These are phyloP conservation scores for Paramyrothecium sp. DNA, from an alignment of 2,329 filamentous ascomycete species.

Conservation along the genomic window DNA sequence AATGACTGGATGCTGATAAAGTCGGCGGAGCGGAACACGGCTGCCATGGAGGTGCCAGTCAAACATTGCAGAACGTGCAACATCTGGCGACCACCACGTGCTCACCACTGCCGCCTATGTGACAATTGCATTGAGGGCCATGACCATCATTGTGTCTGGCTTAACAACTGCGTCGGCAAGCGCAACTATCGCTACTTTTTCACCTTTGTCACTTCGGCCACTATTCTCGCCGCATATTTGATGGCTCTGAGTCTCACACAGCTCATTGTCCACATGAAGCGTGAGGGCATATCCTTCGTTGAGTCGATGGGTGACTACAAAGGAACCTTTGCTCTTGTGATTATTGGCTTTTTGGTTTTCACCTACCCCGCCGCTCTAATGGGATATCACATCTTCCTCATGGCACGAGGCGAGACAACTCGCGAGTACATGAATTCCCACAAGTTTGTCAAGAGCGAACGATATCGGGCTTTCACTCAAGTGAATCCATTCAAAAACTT, in stretches of 20 bases:
- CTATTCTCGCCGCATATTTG: conserved; percentile 73
- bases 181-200: conserved; percentile 99
- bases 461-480: conserved; percentile 87
- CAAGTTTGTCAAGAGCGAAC: conserved; percentile 89
- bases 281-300: conserved; percentile 65
- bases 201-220: conserved; percentile 79
- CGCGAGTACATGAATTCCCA: conserved; percentile 94
- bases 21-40: conserved; percentile 69
- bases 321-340: conserved; percentile 83
- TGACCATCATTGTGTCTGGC: conserved; percentile 98
- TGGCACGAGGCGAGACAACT: conserved; percentile 89
- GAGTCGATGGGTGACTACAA: conserved; percentile 68
- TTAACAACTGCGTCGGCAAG: conserved; percentile 96
- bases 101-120: conserved; percentile 94
- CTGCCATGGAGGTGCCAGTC: conserved; percentile 95
- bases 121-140: conserved; percentile 97
- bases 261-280: conserved; percentile 68
- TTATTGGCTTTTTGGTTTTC: conserved; percentile 74
- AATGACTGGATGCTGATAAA: conserved; percentile 95
- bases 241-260: conserved; percentile 78
- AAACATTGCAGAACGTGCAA: conserved; percentile 98
- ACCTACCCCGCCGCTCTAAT: conserved; percentile 82
- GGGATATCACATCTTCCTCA: conserved; percentile 88
- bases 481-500: conserved; percentile 75
- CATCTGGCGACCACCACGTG: conserved; percentile 93